Percentiles rank a stretch among this genome's conserved stretches.
Conservation (phyloP, 1,284 basidiomycete genomes). For the Exobasidium rhododendri region DNA sequence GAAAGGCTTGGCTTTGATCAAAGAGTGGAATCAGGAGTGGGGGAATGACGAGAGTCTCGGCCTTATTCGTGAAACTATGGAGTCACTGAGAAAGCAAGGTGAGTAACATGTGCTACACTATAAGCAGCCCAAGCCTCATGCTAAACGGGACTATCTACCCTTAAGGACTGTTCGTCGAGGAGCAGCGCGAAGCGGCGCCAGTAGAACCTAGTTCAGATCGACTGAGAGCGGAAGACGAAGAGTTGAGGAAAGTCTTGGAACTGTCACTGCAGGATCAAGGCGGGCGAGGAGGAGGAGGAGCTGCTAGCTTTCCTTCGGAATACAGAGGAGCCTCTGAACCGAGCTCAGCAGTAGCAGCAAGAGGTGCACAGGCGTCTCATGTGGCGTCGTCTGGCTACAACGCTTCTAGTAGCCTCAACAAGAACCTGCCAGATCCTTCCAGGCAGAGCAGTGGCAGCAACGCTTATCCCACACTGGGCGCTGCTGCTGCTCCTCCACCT, state of each 20-base stretch:
- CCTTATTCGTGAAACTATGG: constrained; percentile 86
- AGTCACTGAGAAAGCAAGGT: constrained; percentile 76
- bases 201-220: constrained; percentile 27
- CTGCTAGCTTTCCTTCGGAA: neutral
- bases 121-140: neutral
- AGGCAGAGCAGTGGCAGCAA: neutral
- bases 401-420: constrained; percentile 12
- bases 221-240: constrained; percentile 50
- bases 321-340: neutral
- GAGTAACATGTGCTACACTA: no score
- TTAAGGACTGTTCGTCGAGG: neutral
- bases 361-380: neutral
- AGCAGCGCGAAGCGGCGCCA: constrained; percentile 11
- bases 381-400: neutral
- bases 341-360: constrained; percentile 7
- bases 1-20: constrained; percentile 70
- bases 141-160: neutral
- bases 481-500: constrained; percentile 8
- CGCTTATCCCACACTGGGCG: neutral
- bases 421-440: constrained; percentile 13
- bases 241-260: constrained; percentile 48
- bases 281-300: constrained; percentile 23
- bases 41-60: constrained; percentile 75
- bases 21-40: constrained; percentile 74
- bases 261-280: constrained; percentile 49